Percentiles rank a stretch among this genome's conserved stretches.
phyloP scores from a whole-genome alignment of 129 eudicot genomes.

The Lactuca saligna region DNA sequence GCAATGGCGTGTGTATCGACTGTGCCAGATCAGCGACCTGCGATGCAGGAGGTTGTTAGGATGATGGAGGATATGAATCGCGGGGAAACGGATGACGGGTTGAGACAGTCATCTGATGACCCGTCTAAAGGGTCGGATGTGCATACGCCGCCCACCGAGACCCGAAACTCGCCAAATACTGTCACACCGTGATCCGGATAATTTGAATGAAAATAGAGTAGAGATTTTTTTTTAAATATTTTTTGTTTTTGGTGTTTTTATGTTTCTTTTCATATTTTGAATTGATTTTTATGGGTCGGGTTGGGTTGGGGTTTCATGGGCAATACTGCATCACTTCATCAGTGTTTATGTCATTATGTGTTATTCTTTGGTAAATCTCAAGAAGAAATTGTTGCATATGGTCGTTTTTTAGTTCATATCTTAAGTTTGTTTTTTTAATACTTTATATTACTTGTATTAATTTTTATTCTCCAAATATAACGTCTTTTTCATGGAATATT shows the following conservation, averaged over 20 bases:
- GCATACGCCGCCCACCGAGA: constrained; percentile 72
- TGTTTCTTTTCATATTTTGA: constrained; percentile 31
- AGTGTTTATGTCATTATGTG: constrained; percentile 37
- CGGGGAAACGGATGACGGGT: constrained; percentile 71
- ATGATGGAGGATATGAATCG: constrained; percentile 81
- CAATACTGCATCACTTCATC: constrained; percentile 21
- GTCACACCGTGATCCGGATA: constrained; percentile 50
- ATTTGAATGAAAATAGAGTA: constrained; percentile 31
- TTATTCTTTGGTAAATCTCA: constrained; percentile 36
- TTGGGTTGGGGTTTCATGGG: constrained; percentile 29
- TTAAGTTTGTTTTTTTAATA: background rate
- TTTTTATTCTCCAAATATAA: background rate
- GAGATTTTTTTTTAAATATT: constrained; percentile 27
- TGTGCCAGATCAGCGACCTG: constrained; percentile 78
- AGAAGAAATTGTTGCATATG: constrained; percentile 29
- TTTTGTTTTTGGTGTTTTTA: constrained; percentile 27
- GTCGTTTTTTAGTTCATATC: constrained; percentile 25
- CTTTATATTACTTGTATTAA: background rate
- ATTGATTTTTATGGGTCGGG: constrained; percentile 26
- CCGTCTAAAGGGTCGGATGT: constrained; percentile 78
- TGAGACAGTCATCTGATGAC: constrained; percentile 80
- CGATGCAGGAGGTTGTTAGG: constrained; percentile 75
- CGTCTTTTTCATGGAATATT: background rate
- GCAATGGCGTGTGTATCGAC: constrained; percentile 87
- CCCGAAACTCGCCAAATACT: constrained; percentile 56